Percentiles rank a stretch among this genome's conserved stretches.
Evolutionary conservation across 2,329 filamentous ascomycete species (phyloP).

Genomic region (Aspergillus amoenus): DNA sequence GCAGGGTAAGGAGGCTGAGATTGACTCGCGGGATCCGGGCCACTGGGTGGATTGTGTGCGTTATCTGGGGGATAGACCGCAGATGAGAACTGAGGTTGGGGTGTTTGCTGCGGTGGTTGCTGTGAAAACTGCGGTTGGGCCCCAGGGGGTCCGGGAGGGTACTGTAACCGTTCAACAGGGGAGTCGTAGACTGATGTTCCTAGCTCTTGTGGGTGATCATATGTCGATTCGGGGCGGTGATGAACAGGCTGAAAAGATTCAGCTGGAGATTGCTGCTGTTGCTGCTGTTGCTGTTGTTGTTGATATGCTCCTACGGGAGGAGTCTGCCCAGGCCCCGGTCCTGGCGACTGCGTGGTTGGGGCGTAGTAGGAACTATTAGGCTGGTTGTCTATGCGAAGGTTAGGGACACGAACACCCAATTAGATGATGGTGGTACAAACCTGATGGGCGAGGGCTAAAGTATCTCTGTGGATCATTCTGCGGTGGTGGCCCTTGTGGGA

Average conservation of each 20-base stretch:
- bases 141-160: constrained; percentile 27
- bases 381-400: constrained; percentile 26
- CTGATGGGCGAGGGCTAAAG: constrained; percentile 58
- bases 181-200: constrained; percentile 77
- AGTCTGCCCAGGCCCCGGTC: constrained; percentile 39
- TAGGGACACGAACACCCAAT: constrained; percentile 25
- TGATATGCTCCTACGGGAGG: constrained; percentile 34
- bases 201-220: constrained; percentile 72
- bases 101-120: constrained; percentile 30
- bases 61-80: constrained; percentile 42
- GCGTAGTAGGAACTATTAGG: constrained; percentile 61
- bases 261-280: constrained; percentile 45
- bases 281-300: constrained; percentile 31
- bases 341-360: constrained; percentile 41
- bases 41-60: constrained; percentile 21
- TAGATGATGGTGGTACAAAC: constrained; percentile 22
- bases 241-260: constrained; percentile 44
- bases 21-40: constrained; percentile 20
- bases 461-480: constrained; percentile 66
- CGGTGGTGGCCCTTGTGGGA: constrained; percentile 35
- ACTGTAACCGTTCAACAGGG: constrained; percentile 55
- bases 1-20: constrained; percentile 35
- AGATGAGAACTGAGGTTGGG: constrained; percentile 41
- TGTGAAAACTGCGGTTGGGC: constrained; percentile 34
- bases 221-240: constrained; percentile 66